Conservation (phyloP, 169 alveolate species). For the Eimeria zaria region DNA sequence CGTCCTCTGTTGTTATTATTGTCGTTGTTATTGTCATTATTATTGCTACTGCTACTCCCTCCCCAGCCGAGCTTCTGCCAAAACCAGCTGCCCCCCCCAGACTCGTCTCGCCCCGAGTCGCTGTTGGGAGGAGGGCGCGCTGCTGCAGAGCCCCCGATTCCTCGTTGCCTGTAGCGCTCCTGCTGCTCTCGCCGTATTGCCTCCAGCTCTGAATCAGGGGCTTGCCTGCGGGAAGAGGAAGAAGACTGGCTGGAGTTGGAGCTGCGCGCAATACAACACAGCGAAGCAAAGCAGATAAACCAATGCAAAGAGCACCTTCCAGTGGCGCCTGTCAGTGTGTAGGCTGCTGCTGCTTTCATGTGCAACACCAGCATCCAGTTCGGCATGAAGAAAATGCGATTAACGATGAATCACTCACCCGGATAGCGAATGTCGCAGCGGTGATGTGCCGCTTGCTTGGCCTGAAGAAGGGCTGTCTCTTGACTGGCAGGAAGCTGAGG, state of each 20-base stretch:
- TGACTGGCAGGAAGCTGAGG: not conserved
- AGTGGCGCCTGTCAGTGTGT: not conserved
- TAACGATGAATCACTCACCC: not conserved
- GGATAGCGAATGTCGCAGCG: not conserved
- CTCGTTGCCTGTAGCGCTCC: constrained; percentile 36
- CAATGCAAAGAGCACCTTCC: not conserved
- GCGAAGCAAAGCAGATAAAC: not conserved
- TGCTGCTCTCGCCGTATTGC: constrained; percentile 41
- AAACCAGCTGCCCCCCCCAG: constrained; percentile 42
- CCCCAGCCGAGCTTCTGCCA: constrained; percentile 60
- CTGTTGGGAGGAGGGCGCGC: constrained; percentile 11
- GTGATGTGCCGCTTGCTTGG: not conserved
- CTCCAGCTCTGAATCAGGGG: constrained; percentile 34
- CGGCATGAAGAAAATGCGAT: not conserved
- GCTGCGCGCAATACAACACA: not conserved
- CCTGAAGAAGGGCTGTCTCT: not conserved
- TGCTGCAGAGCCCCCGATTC: constrained; percentile 21
- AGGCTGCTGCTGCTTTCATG: not conserved
- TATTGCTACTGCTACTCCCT: constrained; percentile 10
- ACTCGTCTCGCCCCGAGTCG: not conserved
- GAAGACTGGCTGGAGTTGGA: not conserved
- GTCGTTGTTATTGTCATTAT: not conserved
- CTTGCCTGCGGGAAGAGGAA: constrained; percentile 25
- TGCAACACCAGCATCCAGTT: not conserved
- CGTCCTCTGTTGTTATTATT: constrained; percentile 17